Base-by-base conservation (phyloP, 495 filamentous ascomycete genomes). In the Trichoderma parareesei region DNA sequence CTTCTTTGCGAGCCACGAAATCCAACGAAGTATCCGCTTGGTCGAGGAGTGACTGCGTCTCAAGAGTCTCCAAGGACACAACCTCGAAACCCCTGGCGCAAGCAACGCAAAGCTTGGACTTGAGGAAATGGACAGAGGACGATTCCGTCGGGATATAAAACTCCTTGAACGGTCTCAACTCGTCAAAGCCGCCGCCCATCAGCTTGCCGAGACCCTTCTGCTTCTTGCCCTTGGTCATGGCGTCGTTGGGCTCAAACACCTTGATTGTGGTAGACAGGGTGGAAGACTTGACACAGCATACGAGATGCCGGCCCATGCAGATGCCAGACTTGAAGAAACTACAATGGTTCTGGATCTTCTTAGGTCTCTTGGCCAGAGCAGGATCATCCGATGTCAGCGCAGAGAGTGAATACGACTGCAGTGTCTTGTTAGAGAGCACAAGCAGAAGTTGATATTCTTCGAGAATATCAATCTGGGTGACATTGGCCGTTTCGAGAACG, bases 251-350 rank as follows among this genome's bases (percentile, higher is more conserved):
- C 75, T 99, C 95, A 76, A 90, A 96, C 9, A 98, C 95, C 74
- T 97, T 97, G 80, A 99, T 94, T 9, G 93, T 97, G 9, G 90
- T 94, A 48, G 90, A 93, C 37, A 97, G 81, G 7, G 91, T 88
- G 7, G 87, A 90, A 55, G 88, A 92, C 79, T 96, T 97, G 67
- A 97, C 94, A 66, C 90, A 92, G 74, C 92, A 97, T 20, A 99
- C 93, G 44, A 98, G 81, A 73, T 98, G 95, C 60, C 93, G 86
- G 61, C 95, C 93, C 33, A 96, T 83, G 72, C 94, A 97, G 68
- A 97, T 93, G 35, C 95, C 95, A 57, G 91, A 88, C 75, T 93
- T 96, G 87, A 99, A 98, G 78, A 97, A 98, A 77, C 93, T 97
- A 74, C 92, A 93, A 77, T 96, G 91, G 67, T 89, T 90, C 72